Conservation (phyloP, 768 basidiomycete species). For the Pulveroboletus sp. region DNA sequence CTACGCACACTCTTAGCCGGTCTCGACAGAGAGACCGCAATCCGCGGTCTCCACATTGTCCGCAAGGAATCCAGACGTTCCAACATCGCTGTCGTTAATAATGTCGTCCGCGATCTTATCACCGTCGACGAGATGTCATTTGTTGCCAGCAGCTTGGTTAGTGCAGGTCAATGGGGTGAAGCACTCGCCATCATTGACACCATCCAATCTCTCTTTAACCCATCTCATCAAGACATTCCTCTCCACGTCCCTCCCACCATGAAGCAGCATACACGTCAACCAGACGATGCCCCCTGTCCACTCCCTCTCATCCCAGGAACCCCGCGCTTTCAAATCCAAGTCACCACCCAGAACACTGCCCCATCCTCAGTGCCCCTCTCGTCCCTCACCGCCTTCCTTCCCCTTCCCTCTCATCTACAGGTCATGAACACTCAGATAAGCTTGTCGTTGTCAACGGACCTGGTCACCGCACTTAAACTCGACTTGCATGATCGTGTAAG, state of each 20-base stretch:
- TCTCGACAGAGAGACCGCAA: conserved; percentile 72
- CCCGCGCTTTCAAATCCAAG: conserved; percentile 7
- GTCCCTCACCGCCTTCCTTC: conserved; percentile 64
- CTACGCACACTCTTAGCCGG: conserved; percentile 68
- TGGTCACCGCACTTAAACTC: conserved; percentile 63
- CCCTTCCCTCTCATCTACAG: conserved; percentile 71
- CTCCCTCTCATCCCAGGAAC: conserved; percentile 37
- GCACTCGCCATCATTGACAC: conserved; percentile 73
- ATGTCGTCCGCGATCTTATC: conserved; percentile 58
- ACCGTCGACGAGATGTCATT: conserved; percentile 75
- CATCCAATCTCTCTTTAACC: conserved; percentile 55
- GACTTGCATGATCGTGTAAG: conserved; percentile 58
- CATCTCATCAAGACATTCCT: conserved; percentile 4
- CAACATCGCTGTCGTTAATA: conserved; percentile 55
- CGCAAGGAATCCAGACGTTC: conserved; percentile 56
- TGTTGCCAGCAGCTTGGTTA: conserved; percentile 68
- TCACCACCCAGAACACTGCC: conserved; percentile 25
- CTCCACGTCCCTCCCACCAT: conserved; percentile 1
- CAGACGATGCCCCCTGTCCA: conserved; percentile 23
- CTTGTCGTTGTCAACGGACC: conserved; percentile 67
- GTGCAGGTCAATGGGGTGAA: conserved; percentile 82
- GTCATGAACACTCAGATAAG: conserved; percentile 71
- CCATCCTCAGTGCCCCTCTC: conserved; percentile 52
- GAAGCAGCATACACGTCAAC: conserved; percentile 6
- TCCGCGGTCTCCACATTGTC: conserved; percentile 74